phyloP scores from a whole-genome alignment of 2,329 filamentous ascomycete genomes.

The Xylariaceae sp. region DNA sequence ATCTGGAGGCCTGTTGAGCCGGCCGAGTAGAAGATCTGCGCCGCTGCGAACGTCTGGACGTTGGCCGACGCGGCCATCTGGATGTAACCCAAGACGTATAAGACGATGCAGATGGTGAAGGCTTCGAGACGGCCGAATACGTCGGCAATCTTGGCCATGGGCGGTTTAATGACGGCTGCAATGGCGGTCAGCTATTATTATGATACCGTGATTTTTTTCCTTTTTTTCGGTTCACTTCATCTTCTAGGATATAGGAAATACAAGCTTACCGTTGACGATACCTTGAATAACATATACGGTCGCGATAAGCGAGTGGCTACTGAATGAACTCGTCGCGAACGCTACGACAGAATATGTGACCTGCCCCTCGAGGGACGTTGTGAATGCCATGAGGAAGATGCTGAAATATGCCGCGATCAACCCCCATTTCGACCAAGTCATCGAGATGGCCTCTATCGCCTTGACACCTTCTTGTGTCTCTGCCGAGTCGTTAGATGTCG shows the following conservation, averaged over 20 bases:
- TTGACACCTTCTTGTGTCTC: constrained; percentile 42
- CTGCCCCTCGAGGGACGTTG: constrained; percentile 71
- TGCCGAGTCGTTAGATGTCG: background rate
- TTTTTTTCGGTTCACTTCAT: too few relatives aligned
- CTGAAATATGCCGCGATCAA: constrained; percentile 43
- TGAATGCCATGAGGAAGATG: constrained; percentile 66
- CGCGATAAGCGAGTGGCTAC: constrained; percentile 30
- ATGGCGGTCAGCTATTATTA: constrained; percentile 1
- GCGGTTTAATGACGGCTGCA: constrained; percentile 63
- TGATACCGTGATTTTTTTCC: background rate
- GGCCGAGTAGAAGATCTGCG: constrained; percentile 67
- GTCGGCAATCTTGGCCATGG: constrained; percentile 67
- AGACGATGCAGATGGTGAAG: constrained; percentile 59
- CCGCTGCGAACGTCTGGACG: constrained; percentile 59
- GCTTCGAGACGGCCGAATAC: constrained; percentile 68
- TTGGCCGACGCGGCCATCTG: constrained; percentile 62
- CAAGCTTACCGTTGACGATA: constrained; percentile 25
- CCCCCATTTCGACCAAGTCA: constrained; percentile 42
- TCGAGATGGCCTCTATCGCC: constrained; percentile 43
- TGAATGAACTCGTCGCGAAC: constrained; percentile 47
- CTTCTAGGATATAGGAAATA: background rate
- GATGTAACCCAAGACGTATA: constrained; percentile 64
- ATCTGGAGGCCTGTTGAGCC: constrained; percentile 65
- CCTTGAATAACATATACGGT: constrained; percentile 29
- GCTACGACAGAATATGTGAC: constrained; percentile 65